Evolutionary conservation across 768 basidiomycete species (phyloP), one percentile per base, ranked within the genome.

Genomic region (Epithele typhae): DNA sequence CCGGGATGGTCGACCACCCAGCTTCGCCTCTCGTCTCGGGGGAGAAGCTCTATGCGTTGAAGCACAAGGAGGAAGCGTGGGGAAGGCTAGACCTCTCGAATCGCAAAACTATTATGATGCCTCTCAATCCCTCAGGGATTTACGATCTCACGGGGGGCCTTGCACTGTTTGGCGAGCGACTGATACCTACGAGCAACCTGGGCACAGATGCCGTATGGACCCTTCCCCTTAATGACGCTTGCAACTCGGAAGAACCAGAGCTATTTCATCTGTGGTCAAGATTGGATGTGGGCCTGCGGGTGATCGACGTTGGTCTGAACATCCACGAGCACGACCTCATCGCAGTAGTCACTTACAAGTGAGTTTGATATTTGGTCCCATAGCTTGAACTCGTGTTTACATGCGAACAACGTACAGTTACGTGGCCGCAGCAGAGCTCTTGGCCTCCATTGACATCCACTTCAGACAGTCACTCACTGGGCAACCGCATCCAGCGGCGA

Each of bases 131-230:
- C 1, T 56, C 55, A 4, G 49, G 57, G 9, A 61, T 61, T 7
- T 61, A 61, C 45, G 59, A 61, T 39, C 49, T 61, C n/a, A 59
- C 58, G 19, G 51, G 51, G 14, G 59, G 58, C 6, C 42, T 55
- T 6, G 45, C 58, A 21, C 48, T 61, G 23, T 49, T 61, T 15
- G 59, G 59, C 4, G 56, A 57, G 40, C 37, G 51, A 8, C 43
- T 37, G 25, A 17, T 15, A 25, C 19, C 17, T 12, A 42, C 40
- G 19, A 19, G 34, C 36, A 22, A 37, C 38, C n/a, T 30, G 4
- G 48, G 48, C 17, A 56, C 55, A 10, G 51, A 56, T 23, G 42
- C 39, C 11, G 39, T 51, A 1, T 45, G 46, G 24, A 44, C 35
- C 5, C 25, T 56, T 14, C 14, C 27, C 14, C 34, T 56, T 4